phyloP scores from a whole-genome alignment of 139 green algal genomes.

The Auxenochlorella pyrenoidosa region DNA sequence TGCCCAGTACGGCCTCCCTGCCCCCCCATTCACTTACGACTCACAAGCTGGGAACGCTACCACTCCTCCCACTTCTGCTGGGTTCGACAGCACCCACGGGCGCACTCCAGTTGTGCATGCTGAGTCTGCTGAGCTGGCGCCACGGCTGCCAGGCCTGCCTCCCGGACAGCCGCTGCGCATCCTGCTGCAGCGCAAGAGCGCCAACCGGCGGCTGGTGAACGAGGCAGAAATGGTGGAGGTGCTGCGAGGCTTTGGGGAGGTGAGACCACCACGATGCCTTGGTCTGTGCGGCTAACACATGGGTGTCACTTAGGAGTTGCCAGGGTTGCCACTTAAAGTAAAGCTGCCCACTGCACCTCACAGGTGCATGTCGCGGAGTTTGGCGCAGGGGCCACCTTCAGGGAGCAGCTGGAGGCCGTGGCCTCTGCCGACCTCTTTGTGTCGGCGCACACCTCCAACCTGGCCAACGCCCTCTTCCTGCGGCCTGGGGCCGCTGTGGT shows the following conservation, averaged over 20 bases:
- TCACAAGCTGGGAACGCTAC: neutral
- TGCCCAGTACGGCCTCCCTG: neutral
- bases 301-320: too few species aligned
- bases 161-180: constrained; percentile 60
- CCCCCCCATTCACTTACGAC: neutral
- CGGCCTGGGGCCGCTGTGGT: constrained; percentile 78
- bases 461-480: constrained; percentile 87
- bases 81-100: too few species aligned
- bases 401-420: constrained; percentile 81
- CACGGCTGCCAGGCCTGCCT: neutral
- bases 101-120: neutral
- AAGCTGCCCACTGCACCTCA: too few species aligned
- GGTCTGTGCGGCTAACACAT: too few species aligned
- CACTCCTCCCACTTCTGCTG: too few species aligned
- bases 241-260: constrained; percentile 69
- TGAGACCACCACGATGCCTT: neutral
- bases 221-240: constrained; percentile 61
- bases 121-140: constrained; percentile 10
- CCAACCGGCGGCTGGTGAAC: constrained; percentile 90
- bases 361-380: constrained; percentile 65
- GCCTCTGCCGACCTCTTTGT: constrained; percentile 76
- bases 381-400: constrained; percentile 56
- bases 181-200: constrained; percentile 81
- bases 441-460: constrained; percentile 82
- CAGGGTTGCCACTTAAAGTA: too few species aligned